phyloP scores from a whole-genome alignment of 2,329 filamentous ascomycete genomes.

The Colletotrichum eremochloae region DNA sequence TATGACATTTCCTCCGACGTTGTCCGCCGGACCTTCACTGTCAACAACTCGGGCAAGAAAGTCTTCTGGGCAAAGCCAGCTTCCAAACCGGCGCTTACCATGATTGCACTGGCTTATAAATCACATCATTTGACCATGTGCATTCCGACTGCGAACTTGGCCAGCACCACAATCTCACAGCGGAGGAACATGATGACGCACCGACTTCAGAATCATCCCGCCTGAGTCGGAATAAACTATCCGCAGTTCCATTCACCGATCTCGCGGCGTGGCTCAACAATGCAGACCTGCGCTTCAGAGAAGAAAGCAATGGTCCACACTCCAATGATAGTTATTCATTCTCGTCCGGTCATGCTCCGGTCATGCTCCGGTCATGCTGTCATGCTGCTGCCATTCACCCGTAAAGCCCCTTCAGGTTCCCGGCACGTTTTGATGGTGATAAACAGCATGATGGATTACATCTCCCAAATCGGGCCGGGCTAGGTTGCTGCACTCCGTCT shows the following conservation, averaged over 20 bases:
- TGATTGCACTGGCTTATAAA: background rate
- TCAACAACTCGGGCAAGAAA: too few relatives aligned
- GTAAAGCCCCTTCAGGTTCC: too few relatives aligned
- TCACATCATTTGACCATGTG: background rate
- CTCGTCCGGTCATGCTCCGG: background rate
- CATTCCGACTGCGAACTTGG: background rate
- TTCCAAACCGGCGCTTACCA: background rate
- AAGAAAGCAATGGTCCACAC: background rate
- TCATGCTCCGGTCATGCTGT: background rate
- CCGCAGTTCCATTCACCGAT: background rate
- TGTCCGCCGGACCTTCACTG: background rate
- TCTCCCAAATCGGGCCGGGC: background rate
- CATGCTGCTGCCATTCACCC: background rate
- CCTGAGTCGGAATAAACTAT: background rate
- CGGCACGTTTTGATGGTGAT: background rate
- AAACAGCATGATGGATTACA: background rate
- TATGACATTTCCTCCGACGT: constrained; percentile 27
- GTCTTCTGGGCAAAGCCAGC: background rate
- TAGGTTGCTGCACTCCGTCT: background rate
- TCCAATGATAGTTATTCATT: background rate
- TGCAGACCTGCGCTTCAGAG: background rate
- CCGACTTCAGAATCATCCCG: background rate
- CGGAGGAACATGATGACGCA: constrained; percentile 5
- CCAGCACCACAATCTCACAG: background rate
- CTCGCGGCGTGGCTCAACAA: background rate